Base-by-base conservation (phyloP, 331 rosid genomes). In the Quercus phellos region DNA sequence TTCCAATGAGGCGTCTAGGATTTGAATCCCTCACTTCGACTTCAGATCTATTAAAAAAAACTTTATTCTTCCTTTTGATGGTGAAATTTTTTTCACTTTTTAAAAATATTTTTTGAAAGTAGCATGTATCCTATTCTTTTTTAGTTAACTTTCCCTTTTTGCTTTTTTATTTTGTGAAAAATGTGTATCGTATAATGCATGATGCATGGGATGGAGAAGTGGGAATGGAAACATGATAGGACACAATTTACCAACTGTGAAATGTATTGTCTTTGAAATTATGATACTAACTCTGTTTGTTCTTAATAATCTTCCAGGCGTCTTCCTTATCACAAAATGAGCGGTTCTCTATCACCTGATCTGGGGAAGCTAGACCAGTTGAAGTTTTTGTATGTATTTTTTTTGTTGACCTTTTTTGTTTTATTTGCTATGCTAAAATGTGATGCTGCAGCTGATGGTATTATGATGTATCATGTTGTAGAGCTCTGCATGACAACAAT, bases 321-420 rank as follows among this genome's bases (percentile, higher is more conserved):
- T 79, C 89, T 95, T 81, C 71, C 94, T 55, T 70, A 79, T 79
- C 97, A 88, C 76, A 95, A 89, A 88, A 82, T 95, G 76, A 91
- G 92, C 79, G 99, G 99, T 72, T 80, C 78, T 16, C 55, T 95
- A 81, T 79, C 97, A 68, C 87, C 98, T 79, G 96, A 90, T 82
- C 93, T 95, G 56, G 97, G 98, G 87, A 95, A 87, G 91, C 91
- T 95, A 19, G 98, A 87, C 58, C 94, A 82, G 55, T 82, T 95
- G 84, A 90, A 72, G 81, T 74, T 91, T 86, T 88, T 95, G 99
- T 95, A 93, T 73, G 98, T 89, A 73, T 70, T 81, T 77, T 64
- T 46, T 77, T 68, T 46, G 68, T 72, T 35, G 77, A 42, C 14
- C 27, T 72, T 53, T 72, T n/a, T 32, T 29, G 51, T 16, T 53